Evolutionary conservation across 1,139 yeast species (phyloP).

Genomic region (Torulaspora pretoriensis): DNA sequence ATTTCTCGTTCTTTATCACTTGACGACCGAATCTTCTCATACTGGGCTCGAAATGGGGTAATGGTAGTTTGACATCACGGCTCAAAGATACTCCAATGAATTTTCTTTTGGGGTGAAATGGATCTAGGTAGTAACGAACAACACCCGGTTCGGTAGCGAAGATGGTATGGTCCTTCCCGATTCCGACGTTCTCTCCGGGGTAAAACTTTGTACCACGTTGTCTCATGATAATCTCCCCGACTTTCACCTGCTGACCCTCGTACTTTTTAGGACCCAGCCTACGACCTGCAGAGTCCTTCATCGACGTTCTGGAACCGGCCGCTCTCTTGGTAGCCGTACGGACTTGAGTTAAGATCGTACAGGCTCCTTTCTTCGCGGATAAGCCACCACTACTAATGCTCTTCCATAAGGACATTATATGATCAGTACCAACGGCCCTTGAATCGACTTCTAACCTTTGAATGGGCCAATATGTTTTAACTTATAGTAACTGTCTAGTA

Average conservation of each 20-base stretch:
- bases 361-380: slow-evolving; percentile 12
- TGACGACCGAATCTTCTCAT: slow-evolving; percentile 78
- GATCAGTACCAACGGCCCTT: neutral
- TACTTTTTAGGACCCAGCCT: slow-evolving; percentile 86
- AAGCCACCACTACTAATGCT: slow-evolving; percentile 4
- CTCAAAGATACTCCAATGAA: slow-evolving; percentile 83
- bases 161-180: slow-evolving; percentile 92
- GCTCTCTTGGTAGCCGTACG: slow-evolving; percentile 94
- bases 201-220: slow-evolving; percentile 96
- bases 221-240: slow-evolving; percentile 89
- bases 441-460: neutral
- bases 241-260: slow-evolving; percentile 57
- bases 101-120: slow-evolving; percentile 93
- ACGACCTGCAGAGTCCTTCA: slow-evolving; percentile 94
- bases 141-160: slow-evolving; percentile 90
- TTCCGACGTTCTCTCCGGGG: slow-evolving; percentile 89
- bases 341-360: slow-evolving; percentile 42
- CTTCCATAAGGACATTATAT: slow-evolving; percentile 7
- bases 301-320: slow-evolving; percentile 88
- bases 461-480: neutral
- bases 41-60: slow-evolving; percentile 85
- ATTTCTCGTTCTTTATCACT: slow-evolving; percentile 47
- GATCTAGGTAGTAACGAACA: slow-evolving; percentile 87
- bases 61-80: slow-evolving; percentile 64
- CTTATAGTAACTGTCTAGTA: neutral